Evolutionary conservation across 2,329 filamentous ascomycete species (phyloP).

Genomic region (Golovinomyces cichoracearum): DNA sequence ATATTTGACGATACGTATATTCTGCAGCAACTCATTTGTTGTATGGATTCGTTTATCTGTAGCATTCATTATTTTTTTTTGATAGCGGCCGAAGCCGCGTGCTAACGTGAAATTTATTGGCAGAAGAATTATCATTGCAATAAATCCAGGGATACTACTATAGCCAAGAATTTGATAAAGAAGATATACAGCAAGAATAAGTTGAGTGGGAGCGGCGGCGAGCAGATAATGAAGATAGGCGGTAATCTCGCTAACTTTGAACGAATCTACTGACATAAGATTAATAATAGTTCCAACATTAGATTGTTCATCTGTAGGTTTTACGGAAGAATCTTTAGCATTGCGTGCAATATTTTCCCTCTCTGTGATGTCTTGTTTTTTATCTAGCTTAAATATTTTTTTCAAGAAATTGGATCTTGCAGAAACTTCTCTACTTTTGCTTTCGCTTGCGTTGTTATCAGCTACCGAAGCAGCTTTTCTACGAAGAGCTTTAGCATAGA

Average conservation of each 20-base stretch:
- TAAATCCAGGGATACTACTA: constrained; percentile 79
- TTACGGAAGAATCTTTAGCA: constrained; percentile 4
- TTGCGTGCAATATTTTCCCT: constrained; percentile 13
- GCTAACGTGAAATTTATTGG: constrained; percentile 80
- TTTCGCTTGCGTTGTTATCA: constrained; percentile 44
- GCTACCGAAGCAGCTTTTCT: constrained; percentile 60
- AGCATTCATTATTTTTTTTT: constrained; percentile 73
- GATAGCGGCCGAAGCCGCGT: constrained; percentile 57
- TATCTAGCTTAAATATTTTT: constrained; percentile 32
- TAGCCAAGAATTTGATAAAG: constrained; percentile 76
- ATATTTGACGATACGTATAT: constrained; percentile 97
- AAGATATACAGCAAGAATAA: constrained; percentile 53
- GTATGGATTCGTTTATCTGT: constrained; percentile 91
- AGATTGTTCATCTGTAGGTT: constrained; percentile 41
- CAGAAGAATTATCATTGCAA: constrained; percentile 68
- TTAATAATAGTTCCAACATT: constrained; percentile 98
- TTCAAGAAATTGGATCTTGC: constrained; percentile 22
- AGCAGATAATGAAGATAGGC: constrained; percentile 92
- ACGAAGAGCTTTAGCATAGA: constrained; percentile 84
- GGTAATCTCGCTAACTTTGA: constrained; percentile 88
- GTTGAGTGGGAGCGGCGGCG: constrained; percentile 69
- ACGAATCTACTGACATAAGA: constrained; percentile 96
- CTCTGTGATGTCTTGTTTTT: constrained; percentile 21
- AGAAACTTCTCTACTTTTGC: constrained; percentile 20
- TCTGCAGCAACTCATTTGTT: constrained; percentile 89